A percentile compares a stretch with the other conserved stretches of the same genome.
These are phyloP conservation scores for Russula sp. DNA, from an alignment of 768 basidiomycete species.

Conservation along the genomic window DNA sequence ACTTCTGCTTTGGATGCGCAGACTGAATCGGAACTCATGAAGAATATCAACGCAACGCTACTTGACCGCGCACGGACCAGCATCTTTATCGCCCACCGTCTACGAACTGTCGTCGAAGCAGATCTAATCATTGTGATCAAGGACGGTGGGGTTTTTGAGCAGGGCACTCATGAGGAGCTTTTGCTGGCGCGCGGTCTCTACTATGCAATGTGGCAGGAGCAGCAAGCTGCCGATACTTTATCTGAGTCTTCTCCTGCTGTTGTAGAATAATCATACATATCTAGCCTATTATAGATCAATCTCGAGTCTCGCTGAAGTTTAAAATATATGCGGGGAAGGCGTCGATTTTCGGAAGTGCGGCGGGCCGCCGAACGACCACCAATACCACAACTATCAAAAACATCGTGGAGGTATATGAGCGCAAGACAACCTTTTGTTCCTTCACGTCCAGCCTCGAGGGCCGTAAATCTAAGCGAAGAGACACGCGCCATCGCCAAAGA, in stretches of 20 bases:
- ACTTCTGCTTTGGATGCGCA: constrained; percentile 95
- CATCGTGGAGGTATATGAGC: constrained; percentile 11
- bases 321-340: too few relatives aligned
- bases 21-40: constrained; percentile 93
- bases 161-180: constrained; percentile 90
- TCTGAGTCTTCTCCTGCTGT: constrained; percentile 19
- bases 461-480: constrained; percentile 9
- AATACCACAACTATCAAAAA: not conserved
- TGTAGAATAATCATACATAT: constrained; percentile 22
- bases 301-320: too few relatives aligned
- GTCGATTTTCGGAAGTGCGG: not conserved
- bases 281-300: not conserved
- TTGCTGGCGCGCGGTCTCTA: constrained; percentile 70
- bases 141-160: constrained; percentile 87
- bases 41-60: constrained; percentile 80
- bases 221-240: constrained; percentile 50
- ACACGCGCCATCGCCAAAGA: not conserved
- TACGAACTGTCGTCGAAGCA: constrained; percentile 89
- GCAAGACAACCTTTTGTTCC: constrained; percentile 27
- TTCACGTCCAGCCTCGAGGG: constrained; percentile 22
- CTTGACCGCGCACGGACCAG: constrained; percentile 81
- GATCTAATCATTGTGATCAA: constrained; percentile 92
- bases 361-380: constrained; percentile 3
- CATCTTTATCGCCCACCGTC: constrained; percentile 93
- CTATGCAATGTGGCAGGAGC: constrained; percentile 78